Percentiles rank a stretch among this genome's conserved stretches.
These are phyloP conservation scores for Fusarium robinianum DNA, from an alignment of 2,329 filamentous ascomycete genomes.

Conservation along the genomic window DNA sequence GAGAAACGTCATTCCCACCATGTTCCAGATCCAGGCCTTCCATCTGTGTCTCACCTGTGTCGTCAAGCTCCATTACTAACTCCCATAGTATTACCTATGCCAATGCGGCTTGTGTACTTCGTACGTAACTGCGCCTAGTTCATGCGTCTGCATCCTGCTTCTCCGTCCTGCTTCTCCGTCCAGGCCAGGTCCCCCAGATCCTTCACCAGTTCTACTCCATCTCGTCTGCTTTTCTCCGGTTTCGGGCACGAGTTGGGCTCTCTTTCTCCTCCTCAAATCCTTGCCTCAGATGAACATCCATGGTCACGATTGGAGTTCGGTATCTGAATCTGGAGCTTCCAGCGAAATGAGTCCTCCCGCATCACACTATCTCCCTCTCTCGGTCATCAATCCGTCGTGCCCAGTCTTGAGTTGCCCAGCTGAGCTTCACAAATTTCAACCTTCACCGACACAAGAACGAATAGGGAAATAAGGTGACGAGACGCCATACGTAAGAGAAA, in stretches of 20 bases:
- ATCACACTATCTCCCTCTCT: not conserved
- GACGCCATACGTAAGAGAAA: slow-evolving; percentile 2
- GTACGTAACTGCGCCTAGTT: slow-evolving; percentile 5
- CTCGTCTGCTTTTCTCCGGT: slow-evolving; percentile 7
- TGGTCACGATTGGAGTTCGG: not conserved
- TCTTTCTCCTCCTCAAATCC: not conserved
- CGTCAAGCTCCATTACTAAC: not conserved
- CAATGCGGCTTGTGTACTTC: not conserved
- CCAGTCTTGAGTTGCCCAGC: not conserved
- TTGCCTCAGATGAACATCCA: slow-evolving; percentile 4
- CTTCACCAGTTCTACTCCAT: slow-evolving; percentile 11
- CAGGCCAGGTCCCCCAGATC: slow-evolving; percentile 5
- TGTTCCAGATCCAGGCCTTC: not conserved
- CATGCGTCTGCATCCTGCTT: slow-evolving; percentile 2
- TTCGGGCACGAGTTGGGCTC: slow-evolving; percentile 7
- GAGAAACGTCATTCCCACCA: slow-evolving; percentile 21
- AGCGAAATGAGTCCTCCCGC: not conserved
- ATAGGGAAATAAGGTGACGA: slow-evolving; percentile 1
- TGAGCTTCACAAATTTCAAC: slow-evolving; percentile 1
- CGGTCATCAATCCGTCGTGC: not conserved
- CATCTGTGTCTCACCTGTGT: not conserved
- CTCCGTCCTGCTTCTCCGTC: slow-evolving; percentile 2
- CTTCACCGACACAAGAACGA: slow-evolving; percentile 4
- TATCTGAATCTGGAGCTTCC: not conserved
- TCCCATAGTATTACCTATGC: not conserved